Evolutionary conservation across 805 yeast species (phyloP).

Genomic region (Wickerhamiella brachini): DNA sequence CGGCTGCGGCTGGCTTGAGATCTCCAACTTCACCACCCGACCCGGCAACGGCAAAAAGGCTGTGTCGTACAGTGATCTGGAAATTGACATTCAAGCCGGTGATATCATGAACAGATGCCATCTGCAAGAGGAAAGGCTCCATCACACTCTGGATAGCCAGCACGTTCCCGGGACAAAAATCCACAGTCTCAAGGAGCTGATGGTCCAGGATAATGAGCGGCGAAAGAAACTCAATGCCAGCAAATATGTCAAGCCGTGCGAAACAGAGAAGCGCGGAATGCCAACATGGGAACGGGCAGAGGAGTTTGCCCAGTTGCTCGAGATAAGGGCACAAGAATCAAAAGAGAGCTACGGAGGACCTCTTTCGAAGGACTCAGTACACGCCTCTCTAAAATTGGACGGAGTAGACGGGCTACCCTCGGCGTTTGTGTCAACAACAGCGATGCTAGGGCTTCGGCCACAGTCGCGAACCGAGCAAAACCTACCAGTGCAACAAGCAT

Average conservation of each 20-base stretch:
- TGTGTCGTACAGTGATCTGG: constrained; percentile 50
- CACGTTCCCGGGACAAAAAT: constrained; percentile 5
- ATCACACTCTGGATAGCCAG: constrained; percentile 33
- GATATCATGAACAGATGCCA: constrained; percentile 43
- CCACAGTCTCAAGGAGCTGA: constrained; percentile 11
- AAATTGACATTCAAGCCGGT: constrained; percentile 54
- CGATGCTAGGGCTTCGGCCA: background rate
- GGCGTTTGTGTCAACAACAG: background rate
- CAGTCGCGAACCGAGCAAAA: background rate
- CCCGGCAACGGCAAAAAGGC: background rate
- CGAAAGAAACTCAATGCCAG: background rate
- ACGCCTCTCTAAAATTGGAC: background rate
- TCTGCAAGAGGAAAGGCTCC: constrained; percentile 29
- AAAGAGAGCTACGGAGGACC: background rate
- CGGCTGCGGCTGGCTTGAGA: constrained; percentile 67
- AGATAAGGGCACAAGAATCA: background rate
- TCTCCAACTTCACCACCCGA: constrained; percentile 15
- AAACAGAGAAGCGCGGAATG: background rate
- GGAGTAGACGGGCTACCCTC: background rate
- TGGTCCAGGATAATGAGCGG: constrained; percentile 6
- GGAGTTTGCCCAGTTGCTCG: constrained; percentile 2
- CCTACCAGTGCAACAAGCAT: background rate
- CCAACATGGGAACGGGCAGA: constrained; percentile 8
- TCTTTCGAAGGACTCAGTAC: background rate
- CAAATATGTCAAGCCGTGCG: background rate